Conservation (phyloP, 1,139 yeast species). For the Suhomyces panamericanus region DNA sequence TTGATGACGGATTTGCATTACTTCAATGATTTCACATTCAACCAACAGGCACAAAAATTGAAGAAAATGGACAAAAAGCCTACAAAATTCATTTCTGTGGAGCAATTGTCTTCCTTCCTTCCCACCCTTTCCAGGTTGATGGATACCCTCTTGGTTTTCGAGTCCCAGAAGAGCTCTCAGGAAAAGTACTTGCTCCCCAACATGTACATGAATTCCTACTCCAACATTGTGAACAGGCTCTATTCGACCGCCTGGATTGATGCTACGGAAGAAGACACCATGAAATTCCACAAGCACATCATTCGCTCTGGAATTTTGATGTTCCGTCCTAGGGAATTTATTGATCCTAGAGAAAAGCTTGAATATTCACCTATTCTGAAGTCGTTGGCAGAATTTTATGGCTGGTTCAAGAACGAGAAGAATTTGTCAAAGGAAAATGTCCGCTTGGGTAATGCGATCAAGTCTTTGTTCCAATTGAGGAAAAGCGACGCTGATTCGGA, state of each 20-base stretch:
- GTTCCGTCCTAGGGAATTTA: conserved; percentile 27
- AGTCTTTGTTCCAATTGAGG: conserved; percentile 21
- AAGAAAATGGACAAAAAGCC: conserved; percentile 9
- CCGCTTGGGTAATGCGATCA: conserved; percentile 22
- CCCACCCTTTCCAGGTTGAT: conserved; percentile 20
- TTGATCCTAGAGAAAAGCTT: conserved; percentile 23
- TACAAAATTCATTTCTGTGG: conserved; percentile 24
- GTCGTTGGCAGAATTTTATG: conserved; percentile 27
- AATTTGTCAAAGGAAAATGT: conserved; percentile 20
- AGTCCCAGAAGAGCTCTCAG: conserved; percentile 16
- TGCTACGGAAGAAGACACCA: conserved; percentile 16
- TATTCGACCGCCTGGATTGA: conserved; percentile 30
- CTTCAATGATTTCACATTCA: conserved; percentile 35
- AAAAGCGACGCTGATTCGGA: conserved; percentile 17
- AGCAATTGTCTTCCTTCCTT: conserved; percentile 24
- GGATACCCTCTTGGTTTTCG: conserved; percentile 25
- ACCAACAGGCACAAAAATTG: conserved; percentile 18
- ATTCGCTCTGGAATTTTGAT: conserved; percentile 34
- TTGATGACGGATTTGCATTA: conserved; percentile 38
- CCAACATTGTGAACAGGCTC: conserved; percentile 26
- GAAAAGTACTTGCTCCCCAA: conserved; percentile 22
- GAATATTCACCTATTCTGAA: conserved; percentile 21
- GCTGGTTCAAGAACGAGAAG: conserved; percentile 18
- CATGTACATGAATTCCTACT: conserved; percentile 27
- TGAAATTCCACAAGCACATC: conserved; percentile 27